These are phyloP conservation scores for Ceratocystis cacaofunesta DNA, from an alignment of 2,329 filamentous ascomycete genomes.

Conservation along the genomic window DNA sequence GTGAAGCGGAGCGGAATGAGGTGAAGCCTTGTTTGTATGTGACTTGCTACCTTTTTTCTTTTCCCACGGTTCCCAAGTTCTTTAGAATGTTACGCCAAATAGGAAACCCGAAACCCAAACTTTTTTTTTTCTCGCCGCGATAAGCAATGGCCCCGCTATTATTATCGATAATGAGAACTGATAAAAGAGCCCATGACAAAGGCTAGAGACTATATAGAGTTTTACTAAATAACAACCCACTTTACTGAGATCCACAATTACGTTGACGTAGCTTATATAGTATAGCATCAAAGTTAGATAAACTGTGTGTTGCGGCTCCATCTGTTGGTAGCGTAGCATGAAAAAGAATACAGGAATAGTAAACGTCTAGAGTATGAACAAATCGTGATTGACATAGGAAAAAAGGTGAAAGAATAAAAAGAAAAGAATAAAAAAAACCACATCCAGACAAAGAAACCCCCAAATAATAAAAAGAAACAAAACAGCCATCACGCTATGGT, in stretches of 20 bases:
- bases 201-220: background rate
- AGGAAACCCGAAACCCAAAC: constrained; percentile 3
- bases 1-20: background rate
- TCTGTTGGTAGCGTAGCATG: background rate
- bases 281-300: background rate
- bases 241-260: background rate
- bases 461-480: background rate
- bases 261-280: background rate
- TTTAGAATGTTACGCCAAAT: background rate
- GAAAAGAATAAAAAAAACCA: constrained; percentile 4
- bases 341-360: background rate
- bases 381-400: constrained; percentile 14
- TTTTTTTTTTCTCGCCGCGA: constrained; percentile 15
- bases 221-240: background rate
- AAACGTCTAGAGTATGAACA: constrained; percentile 5
- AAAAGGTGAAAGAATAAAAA: constrained; percentile 12
- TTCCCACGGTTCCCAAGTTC: background rate
- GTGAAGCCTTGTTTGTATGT: background rate
- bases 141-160: constrained; percentile 16
- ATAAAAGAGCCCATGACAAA: too few relatives aligned
- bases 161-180: constrained; percentile 15
- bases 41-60: background rate
- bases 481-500: background rate
- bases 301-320: background rate
- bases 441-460: background rate